A percentile compares a stretch with the other conserved stretches of the same genome.
These are phyloP conservation scores for Gossypium herbaceum DNA, from an alignment of 345 rosid species.

Conservation along the genomic window DNA sequence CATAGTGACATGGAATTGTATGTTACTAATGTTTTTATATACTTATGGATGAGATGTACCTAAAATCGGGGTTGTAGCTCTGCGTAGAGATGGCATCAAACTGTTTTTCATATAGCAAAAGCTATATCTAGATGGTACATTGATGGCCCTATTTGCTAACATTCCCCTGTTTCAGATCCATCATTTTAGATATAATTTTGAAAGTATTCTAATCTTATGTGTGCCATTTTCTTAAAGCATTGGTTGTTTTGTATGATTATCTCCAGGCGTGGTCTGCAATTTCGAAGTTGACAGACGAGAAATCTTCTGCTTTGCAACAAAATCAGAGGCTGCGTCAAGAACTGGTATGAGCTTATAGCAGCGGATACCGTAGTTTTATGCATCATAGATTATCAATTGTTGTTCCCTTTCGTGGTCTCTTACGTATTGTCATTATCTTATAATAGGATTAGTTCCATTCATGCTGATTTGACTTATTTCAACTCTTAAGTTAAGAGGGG, in stretches of 20 bases:
- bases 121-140: background rate
- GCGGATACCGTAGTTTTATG: constrained; percentile 5
- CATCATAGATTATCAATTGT: background rate
- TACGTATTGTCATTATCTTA: background rate
- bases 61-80: background rate
- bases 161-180: background rate
- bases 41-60: background rate
- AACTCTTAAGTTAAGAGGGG: background rate
- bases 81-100: background rate
- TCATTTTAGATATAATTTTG: background rate
- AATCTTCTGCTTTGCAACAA: constrained; percentile 53
- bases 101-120: background rate
- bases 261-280: constrained; percentile 69
- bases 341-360: constrained; percentile 44
- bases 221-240: background rate
- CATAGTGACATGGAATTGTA: background rate
- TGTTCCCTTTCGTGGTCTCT: background rate
- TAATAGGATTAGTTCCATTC: background rate
- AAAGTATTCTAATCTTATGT: background rate
- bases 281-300: constrained; percentile 73
- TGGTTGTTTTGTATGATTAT: constrained; percentile 14
- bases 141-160: background rate
- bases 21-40: background rate
- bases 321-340: constrained; percentile 56
- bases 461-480: background rate